These are phyloP conservation scores for Phialemoniopsis sp. DNA, from an alignment of 2,329 filamentous ascomycete species.

Conservation along the genomic window DNA sequence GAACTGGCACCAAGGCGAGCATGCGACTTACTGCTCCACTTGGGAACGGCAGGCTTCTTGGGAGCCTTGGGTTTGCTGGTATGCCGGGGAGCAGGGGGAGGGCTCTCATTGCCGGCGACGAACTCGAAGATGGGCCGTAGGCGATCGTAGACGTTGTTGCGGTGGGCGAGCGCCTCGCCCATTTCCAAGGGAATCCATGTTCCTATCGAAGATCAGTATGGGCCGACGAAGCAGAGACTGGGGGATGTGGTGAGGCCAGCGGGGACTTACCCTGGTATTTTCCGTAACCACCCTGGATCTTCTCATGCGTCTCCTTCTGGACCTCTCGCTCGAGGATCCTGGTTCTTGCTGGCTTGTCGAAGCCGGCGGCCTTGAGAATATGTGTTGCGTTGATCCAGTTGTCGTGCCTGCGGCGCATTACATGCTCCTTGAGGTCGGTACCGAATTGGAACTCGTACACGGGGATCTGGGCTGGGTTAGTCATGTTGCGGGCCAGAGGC, in stretches of 20 bases:
- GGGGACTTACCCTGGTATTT: conserved; percentile 80
- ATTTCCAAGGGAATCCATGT: conserved; percentile 92
- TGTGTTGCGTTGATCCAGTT: conserved; percentile 99
- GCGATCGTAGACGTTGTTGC: conserved; percentile 82
- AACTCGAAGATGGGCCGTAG: conserved; percentile 88
- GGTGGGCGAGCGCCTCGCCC: conserved; percentile 76
- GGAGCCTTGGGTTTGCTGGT: conserved; percentile 79
- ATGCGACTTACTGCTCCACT: conserved; percentile 43
- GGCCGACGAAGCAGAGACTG: neutral
- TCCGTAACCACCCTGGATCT: conserved; percentile 96
- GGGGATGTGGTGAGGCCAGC: neutral
- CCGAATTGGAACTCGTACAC: conserved; percentile 92
- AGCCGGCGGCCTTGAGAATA: conserved; percentile 93
- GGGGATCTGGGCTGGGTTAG: conserved; percentile 61
- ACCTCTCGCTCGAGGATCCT: conserved; percentile 95
- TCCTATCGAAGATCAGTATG: conserved; percentile 41
- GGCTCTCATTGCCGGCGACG: conserved; percentile 77
- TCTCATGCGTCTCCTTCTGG: conserved; percentile 93
- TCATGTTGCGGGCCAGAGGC: conserved; percentile 5
- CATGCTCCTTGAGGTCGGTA: conserved; percentile 74
- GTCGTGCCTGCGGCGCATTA: conserved; percentile 90
- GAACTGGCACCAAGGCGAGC: conserved; percentile 14
- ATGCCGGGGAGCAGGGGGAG: conserved; percentile 91
- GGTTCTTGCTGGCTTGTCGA: conserved; percentile 93
- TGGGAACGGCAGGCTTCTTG: conserved; percentile 60